These are phyloP conservation scores for Trifolium repens DNA, from an alignment of 306 rosid species.

Conservation along the genomic window DNA sequence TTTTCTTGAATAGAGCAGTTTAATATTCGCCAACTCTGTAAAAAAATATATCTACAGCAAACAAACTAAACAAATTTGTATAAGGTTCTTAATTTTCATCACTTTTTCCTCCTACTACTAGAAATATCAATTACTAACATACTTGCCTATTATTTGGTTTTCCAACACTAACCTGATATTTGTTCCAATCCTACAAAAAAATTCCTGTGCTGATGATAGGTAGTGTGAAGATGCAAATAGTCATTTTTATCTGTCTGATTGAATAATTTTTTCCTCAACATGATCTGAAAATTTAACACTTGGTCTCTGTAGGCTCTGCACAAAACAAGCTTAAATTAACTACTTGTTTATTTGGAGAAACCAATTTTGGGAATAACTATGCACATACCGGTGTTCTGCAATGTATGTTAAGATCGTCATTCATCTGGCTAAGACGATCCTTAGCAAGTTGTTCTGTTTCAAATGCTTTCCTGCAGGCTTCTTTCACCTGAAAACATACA, in stretches of 20 bases:
- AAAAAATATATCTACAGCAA: constrained; percentile 23
- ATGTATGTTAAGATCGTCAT: constrained; percentile 72
- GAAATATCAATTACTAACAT: not conserved
- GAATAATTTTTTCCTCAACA: constrained; percentile 57
- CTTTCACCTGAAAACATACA: constrained; percentile 58
- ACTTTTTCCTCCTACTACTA: not conserved
- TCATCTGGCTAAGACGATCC: constrained; percentile 64
- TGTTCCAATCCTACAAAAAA: constrained; percentile 23
- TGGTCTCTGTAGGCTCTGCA: constrained; percentile 68
- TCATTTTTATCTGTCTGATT: constrained; percentile 22
- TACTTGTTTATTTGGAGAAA: constrained; percentile 27
- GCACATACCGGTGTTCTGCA: constrained; percentile 63
- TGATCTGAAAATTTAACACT: constrained; percentile 67
- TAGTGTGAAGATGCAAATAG: not conserved
- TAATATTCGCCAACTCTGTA: not conserved
- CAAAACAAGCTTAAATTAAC: constrained; percentile 28
- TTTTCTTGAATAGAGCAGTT: not conserved
- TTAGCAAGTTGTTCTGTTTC: constrained; percentile 66
- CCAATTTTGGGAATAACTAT: not conserved
- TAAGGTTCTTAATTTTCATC: not conserved
- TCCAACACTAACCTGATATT: constrained; percentile 6
- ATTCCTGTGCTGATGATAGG: constrained; percentile 4
- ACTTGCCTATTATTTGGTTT: constrained; percentile 1
- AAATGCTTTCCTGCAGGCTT: constrained; percentile 74
- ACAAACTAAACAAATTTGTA: not conserved